Evolutionary conservation across 169 alveolate genomes (phyloP).

Genomic region (Cryptosporidium baileyi): DNA sequence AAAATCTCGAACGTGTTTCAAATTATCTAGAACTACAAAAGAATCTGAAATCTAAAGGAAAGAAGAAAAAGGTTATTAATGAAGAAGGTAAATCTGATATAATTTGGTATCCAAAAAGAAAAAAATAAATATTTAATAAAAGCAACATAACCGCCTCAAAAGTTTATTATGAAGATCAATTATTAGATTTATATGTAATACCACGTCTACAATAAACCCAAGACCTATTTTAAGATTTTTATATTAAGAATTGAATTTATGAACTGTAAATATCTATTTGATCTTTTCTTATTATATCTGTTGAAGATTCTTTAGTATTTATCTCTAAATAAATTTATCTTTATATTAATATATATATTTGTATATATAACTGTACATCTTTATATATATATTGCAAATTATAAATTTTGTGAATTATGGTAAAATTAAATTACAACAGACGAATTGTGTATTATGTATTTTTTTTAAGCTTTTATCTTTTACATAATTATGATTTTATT

Average conservation of each 20-base stretch:
- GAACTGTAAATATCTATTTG: too few species aligned
- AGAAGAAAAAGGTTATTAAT: slow-evolving; percentile 10
- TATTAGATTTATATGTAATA: not conserved
- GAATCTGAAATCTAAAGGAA: slow-evolving; percentile 18
- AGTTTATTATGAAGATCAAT: not conserved
- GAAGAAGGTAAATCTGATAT: slow-evolving; percentile 9
- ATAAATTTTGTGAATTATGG: too few species aligned
- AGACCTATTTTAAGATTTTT: too few species aligned
- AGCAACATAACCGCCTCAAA: too few species aligned
- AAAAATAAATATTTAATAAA: slow-evolving; percentile 17
- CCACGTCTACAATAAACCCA: not conserved
- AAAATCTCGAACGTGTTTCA: slow-evolving; percentile 3
- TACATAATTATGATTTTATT: not conserved
- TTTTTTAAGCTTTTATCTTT: not conserved
- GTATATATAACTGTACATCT: too few species aligned
- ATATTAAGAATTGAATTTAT: too few species aligned
- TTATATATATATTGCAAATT: too few species aligned
- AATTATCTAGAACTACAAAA: slow-evolving; percentile 32
- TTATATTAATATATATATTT: too few species aligned
- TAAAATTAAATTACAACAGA: too few species aligned
- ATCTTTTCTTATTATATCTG: too few species aligned
- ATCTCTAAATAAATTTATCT: too few species aligned
- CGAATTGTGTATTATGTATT: not conserved
- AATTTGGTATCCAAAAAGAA: slow-evolving; percentile 61
- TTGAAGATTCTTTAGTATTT: too few species aligned